Evolutionary conservation across 805 yeast genomes (phyloP), one percentile per base, ranked within the genome.

Genomic region (Yueomyces sinensis): DNA sequence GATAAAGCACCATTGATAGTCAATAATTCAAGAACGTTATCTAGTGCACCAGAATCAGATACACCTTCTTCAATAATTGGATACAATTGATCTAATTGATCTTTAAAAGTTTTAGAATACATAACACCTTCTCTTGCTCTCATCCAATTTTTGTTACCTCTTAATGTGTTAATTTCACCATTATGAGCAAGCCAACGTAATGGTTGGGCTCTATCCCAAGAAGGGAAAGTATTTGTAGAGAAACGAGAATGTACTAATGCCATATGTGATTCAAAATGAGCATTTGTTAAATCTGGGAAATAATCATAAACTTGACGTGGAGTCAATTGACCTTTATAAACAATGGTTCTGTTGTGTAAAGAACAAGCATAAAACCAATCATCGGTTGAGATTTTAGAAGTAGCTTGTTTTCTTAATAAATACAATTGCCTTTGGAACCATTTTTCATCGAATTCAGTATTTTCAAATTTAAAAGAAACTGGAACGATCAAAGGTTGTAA

Each of bases 151-250:
- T 89, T 91, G 72, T 89, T 89, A 47, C 98, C 98, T 60, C 97
- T 74, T 54, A 89, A 65, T 29, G 98, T 89, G 63, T 89, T 89
- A 59, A 89, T 91, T 63, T 89, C 98, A 69, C 98, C 98, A 59
- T 89, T 89, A 64, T 89, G 98, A 28, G 98, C 98, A 23, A 94
- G 83, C 80, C 93, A 79, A 59, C 97, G 71, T 52, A 89, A 70
- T 32, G 98, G 98, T 63, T 89, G 98, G 17, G 98, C 97, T 62
- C 98, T 76, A 63, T 91, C 98, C 98, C 98, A 89, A n/a, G 95
- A 84, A 32, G 98, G 98, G 74, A 89, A 89, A 32, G 98, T 89
- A 61, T 89, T 89, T 23, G 98, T 89, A 38, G 96, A 86, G 69
- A 89, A 89, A 58, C 98, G 76, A 17, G 97, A 87, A 65, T 89